Base-by-base conservation (phyloP, 768 basidiomycete species). In the Boletus reticuloceps region DNA sequence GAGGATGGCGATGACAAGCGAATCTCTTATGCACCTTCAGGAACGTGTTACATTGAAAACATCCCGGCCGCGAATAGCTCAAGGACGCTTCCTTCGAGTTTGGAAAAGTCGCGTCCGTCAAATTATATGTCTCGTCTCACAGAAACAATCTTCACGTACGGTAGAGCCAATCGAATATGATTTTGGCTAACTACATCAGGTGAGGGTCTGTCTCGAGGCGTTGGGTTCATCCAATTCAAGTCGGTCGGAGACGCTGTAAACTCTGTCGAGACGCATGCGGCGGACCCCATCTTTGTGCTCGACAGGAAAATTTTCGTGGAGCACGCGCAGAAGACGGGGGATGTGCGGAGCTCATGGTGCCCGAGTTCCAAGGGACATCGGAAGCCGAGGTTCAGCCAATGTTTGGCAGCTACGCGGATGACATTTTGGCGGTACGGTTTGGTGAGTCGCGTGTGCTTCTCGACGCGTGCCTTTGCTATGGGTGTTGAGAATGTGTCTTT, bases 211-310 rank as follows among this genome's bases (percentile, higher is more conserved):
- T 50, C 69, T 13, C 70, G 73, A 37, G 83, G 83, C 7, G 75
- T 73, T 47, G 79, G 71, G 13, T 81, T 82, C 56, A 56, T 84
- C 38, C 69, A 75, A 22, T 84, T 77, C 48, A 61, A 57, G 39
- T 65, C 63, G 7, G 45, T 68, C 36, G 74, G 67, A 6, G 73
- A 77, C 4, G 77, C 81, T 1, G 51, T 70, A 7, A 62, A 60
- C 17, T 77, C 77, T 36, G 57, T 71, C 17, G 67, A 75, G 5
- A 72, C 77, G 11, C 54, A 63, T 31, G 31, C 19, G 38, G 71
- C 74, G 58, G 81, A 83, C 60, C 79, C 82, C 3, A 63, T 84
- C n/a, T 77, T 70, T 55, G 56, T 84, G 50, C 60, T 72, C 22
- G 80, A 78, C 59, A 77, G 83, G 37, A 72, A n/a, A 77, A 51